Evolutionary conservation across 345 rosid species (phyloP).

Genomic region (Limnanthes douglasii): DNA sequence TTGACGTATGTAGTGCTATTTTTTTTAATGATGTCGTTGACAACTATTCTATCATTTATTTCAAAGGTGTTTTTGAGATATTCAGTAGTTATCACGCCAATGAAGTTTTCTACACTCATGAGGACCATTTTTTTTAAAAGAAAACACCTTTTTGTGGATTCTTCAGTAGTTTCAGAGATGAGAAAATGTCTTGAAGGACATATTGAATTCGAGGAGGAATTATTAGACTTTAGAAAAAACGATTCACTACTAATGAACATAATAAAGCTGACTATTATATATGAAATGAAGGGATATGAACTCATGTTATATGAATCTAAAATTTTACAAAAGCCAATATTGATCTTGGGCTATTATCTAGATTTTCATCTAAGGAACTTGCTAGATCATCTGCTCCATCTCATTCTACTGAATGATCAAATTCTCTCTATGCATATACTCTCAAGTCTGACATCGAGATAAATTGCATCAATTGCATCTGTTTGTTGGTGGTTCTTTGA

Average conservation of each 20-base stretch:
- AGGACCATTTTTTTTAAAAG: constrained; percentile 90
- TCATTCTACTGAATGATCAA: constrained; percentile 50
- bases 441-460: constrained; percentile 54
- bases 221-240: constrained; percentile 78
- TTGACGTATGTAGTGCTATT: too few relatives aligned
- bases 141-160: constrained; percentile 75
- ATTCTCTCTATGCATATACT: constrained; percentile 49
- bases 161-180: constrained; percentile 55
- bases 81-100: constrained; percentile 81
- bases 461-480: constrained; percentile 64
- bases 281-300: constrained; percentile 58
- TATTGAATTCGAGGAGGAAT: constrained; percentile 70
- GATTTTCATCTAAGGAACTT: constrained; percentile 37
- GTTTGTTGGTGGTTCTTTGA: constrained; percentile 45
- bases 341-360: constrained; percentile 60
- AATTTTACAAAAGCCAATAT: constrained; percentile 66
- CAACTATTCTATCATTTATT: constrained; percentile 76
- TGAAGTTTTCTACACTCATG: constrained; percentile 86
- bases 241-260: constrained; percentile 69
- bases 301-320: constrained; percentile 82
- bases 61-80: constrained; percentile 74
- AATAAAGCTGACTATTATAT: constrained; percentile 66
- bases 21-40: constrained; percentile 74
- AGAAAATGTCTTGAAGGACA: constrained; percentile 76
- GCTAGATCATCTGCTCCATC: constrained; percentile 11